A percentile compares a stretch with the other conserved stretches of the same genome.
These are phyloP conservation scores for Psilocybe cubensis DNA, from an alignment of 768 basidiomycete species.

Conservation along the genomic window DNA sequence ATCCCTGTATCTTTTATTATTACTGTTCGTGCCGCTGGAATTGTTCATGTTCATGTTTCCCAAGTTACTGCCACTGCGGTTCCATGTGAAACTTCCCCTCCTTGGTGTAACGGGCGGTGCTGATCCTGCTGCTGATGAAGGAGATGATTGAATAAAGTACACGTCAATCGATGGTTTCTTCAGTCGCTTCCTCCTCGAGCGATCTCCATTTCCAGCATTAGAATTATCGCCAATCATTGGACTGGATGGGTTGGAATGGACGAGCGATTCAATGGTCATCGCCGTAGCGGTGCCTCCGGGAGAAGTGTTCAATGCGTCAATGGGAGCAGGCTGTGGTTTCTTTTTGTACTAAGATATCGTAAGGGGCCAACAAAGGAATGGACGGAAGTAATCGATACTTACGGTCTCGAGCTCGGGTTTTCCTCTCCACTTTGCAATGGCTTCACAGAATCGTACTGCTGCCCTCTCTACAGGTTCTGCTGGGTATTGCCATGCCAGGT, in stretches of 20 bases:
- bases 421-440: slow-evolving; percentile 80
- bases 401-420: slow-evolving; percentile 85
- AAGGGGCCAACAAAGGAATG: slow-evolving; percentile 17
- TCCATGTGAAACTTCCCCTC: slow-evolving; percentile 6
- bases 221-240: slow-evolving; percentile 41
- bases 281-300: slow-evolving; percentile 36
- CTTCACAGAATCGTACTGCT: slow-evolving; percentile 80
- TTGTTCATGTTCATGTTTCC: background rate
- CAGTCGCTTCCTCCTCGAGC: slow-evolving; percentile 16
- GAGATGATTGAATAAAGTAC: slow-evolving; percentile 42
- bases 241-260: slow-evolving; percentile 72
- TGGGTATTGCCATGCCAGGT: slow-evolving; percentile 78
- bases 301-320: slow-evolving; percentile 24
- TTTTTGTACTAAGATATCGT: slow-evolving; percentile 58
- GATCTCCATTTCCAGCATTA: slow-evolving; percentile 12
- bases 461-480: slow-evolving; percentile 82
- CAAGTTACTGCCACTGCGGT: slow-evolving; percentile 1
- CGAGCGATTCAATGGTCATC: slow-evolving; percentile 67
- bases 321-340: slow-evolving; percentile 33
- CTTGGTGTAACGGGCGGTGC: slow-evolving; percentile 1
- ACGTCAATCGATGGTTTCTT: slow-evolving; percentile 48
- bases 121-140: background rate
- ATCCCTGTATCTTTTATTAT: slow-evolving; percentile 26
- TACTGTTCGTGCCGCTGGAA: background rate
- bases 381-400: slow-evolving; percentile 23